phyloP scores from a whole-genome alignment of 768 basidiomycete genomes.

The Leccinum truebloodii region DNA sequence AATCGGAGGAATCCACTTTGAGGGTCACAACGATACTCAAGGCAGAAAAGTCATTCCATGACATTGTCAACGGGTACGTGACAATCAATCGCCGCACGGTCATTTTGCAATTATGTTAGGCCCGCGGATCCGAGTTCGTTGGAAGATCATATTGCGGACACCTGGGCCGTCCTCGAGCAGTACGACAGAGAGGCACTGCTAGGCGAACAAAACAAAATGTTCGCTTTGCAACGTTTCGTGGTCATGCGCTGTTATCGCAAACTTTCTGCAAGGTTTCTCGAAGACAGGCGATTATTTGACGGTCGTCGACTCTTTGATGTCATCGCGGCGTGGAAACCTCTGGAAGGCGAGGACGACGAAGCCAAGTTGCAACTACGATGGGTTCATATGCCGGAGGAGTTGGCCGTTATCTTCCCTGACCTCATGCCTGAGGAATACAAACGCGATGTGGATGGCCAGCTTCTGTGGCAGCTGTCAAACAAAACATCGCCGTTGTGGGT shows the following conservation, averaged over 20 bases:
- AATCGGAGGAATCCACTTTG: not conserved
- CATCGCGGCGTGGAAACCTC: not conserved
- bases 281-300: not conserved
- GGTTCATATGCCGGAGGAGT: not conserved
- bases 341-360: not conserved
- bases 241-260: not conserved
- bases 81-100: not conserved
- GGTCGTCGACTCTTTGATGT: not conserved
- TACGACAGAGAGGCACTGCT: not conserved
- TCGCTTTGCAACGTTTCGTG: not conserved
- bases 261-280: not conserved
- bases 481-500: not conserved
- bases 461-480: not conserved
- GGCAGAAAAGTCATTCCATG: not conserved
- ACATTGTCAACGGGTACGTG: not conserved
- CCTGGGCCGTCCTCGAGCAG: not conserved
- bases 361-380: not conserved
- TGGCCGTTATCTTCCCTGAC: not conserved
- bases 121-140: not conserved
- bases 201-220: not conserved
- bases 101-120: not conserved
- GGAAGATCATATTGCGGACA: not conserved
- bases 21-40: not conserved
- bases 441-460: not conserved
- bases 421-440: not conserved